Evolutionary conservation across 371 early-diverging fungal genomes (phyloP).

Genomic region (Zancudomyces culisetae): DNA sequence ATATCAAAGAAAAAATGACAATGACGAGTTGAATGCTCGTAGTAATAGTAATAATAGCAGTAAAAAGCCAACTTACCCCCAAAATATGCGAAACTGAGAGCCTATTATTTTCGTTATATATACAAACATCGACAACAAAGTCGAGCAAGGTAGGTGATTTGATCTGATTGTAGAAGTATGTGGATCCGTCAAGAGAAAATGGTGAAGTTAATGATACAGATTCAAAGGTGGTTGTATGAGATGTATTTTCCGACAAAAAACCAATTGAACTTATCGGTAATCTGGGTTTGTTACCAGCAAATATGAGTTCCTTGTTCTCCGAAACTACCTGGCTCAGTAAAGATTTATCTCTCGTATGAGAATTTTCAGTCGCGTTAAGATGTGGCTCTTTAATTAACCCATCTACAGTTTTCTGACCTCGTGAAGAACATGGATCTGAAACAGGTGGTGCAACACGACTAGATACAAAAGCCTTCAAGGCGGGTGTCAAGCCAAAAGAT

Average conservation of each 20-base stretch:
- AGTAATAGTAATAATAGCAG: background rate
- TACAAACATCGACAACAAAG: background rate
- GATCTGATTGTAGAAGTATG: background rate
- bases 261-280: background rate
- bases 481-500: constrained; percentile 13
- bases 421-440: background rate
- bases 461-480: too few relatives aligned
- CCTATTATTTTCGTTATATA: background rate
- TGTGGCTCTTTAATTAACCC: background rate
- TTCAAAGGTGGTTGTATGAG: background rate
- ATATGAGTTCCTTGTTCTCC: background rate
- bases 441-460: too few relatives aligned
- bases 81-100: background rate
- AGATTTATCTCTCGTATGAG: background rate
- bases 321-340: background rate
- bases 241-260: background rate
- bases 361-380: background rate
- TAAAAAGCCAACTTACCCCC: background rate
- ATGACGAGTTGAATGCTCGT: background rate
- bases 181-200: too few relatives aligned
- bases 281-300: background rate
- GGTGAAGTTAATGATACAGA: too few relatives aligned
- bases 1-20: background rate
- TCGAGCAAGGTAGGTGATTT: background rate
- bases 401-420: background rate